A percentile compares a stretch with the other conserved stretches of the same genome.
Evolutionary conservation across 2,329 filamentous ascomycete genomes (phyloP).

Genomic region (Lojkania enalia): DNA sequence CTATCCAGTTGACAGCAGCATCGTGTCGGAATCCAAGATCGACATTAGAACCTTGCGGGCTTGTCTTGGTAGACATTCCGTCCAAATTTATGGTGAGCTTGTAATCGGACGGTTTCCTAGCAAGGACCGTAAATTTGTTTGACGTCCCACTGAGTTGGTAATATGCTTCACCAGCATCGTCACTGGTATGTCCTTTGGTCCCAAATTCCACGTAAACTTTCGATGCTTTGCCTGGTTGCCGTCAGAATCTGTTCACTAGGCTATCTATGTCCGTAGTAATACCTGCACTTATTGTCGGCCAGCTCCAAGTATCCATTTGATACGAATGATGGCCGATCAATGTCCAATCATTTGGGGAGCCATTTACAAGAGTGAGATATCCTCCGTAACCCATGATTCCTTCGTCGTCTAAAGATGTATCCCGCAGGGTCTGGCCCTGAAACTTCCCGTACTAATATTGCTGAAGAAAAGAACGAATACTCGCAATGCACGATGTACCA

Average conservation of each 20-base stretch:
- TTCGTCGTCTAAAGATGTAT: constrained; percentile 3
- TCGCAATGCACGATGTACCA: neutral
- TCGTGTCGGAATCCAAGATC: constrained; percentile 43
- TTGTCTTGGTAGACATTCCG: constrained; percentile 37
- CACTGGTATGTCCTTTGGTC: constrained; percentile 28
- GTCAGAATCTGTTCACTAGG: constrained; percentile 3
- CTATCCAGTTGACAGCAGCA: constrained; percentile 42
- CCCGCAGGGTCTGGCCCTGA: constrained; percentile 12
- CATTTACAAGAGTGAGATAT: constrained; percentile 46
- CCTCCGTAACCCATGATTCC: constrained; percentile 40
- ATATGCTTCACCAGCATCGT: constrained; percentile 43
- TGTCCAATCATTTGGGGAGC: constrained; percentile 45
- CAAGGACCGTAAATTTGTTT: constrained; percentile 36
- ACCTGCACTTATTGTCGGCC: constrained; percentile 38
- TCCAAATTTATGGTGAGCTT: constrained; percentile 37
- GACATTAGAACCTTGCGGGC: constrained; percentile 34
- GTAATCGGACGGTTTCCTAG: constrained; percentile 34
- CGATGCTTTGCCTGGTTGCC: constrained; percentile 26
- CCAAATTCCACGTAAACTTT: constrained; percentile 39
- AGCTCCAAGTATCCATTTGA: constrained; percentile 46
- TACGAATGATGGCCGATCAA: constrained; percentile 36
- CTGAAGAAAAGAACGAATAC: constrained; percentile 4
- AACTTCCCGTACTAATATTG: neutral
- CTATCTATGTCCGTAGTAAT: too few species aligned
- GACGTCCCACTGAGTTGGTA: constrained; percentile 35